Evolutionary conservation across 179 eudicot species (phyloP), one percentile per base, ranked within the genome.

Genomic region (Beta corolliflora): DNA sequence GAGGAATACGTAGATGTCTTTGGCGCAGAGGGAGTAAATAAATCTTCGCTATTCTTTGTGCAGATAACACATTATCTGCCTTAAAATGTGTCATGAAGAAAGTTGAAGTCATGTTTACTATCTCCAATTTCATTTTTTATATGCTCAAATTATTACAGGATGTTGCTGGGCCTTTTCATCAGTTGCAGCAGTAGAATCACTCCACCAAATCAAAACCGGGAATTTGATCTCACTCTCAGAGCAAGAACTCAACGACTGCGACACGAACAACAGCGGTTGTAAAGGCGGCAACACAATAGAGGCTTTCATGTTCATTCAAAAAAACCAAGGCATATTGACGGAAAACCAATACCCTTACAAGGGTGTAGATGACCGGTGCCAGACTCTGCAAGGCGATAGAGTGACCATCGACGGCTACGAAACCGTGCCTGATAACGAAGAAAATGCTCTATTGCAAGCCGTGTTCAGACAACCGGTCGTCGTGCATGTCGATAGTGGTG

Each of bases 141-240:
- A 4, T 58, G 19, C 21, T 14, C 19, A 58, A 25, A 3, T 53
- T 14, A 21, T 74, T n/a, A 69, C 21, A 74, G 82, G 75, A 5
- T 16, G 88, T 52, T 81, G 87, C 67, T 89, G 94, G 91, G 92
- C 92, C 76, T 89, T 89, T 53, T 64, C 77, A 61, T 9, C 77
- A 9, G 58, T 63, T 0, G 81, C 78, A 23, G 83, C 90, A 29
- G 59, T 83, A 23, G 89, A 89, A 78, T 87, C 88, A 19, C 50
- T 84, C 48, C 29, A 78, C 68, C 61, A 86, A 63, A 80, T 87
- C 23, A 45, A 19, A 9, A 86, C 80, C 0, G 88, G 89, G 41
- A 69, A 81, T 4, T 70, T 89, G 31, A 19, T 87, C 16, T 84
- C 90, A 0, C 80, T 87, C 19, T 89, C 91, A 0, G 90, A 84